Evolutionary conservation across 1,139 yeast species (phyloP).

Genomic region (Diutina catenulata): DNA sequence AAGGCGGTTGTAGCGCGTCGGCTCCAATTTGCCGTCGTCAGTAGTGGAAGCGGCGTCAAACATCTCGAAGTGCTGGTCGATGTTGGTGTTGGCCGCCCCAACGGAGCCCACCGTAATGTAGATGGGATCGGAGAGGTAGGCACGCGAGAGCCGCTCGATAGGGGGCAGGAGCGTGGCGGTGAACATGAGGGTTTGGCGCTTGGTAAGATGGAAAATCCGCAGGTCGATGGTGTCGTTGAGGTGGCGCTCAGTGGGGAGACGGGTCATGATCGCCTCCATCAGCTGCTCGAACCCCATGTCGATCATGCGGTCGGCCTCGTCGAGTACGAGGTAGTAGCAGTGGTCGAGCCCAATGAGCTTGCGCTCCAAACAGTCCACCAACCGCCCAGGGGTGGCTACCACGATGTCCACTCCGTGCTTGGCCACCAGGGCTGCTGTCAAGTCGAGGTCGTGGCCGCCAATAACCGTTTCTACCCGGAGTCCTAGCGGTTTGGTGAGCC

Average conservation of each 20-base stretch:
- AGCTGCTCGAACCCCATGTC: slow-evolving; percentile 90
- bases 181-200: slow-evolving; percentile 63
- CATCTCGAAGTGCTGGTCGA: slow-evolving; percentile 58
- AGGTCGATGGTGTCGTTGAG: slow-evolving; percentile 8
- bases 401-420: slow-evolving; percentile 47
- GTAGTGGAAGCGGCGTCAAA: slow-evolving; percentile 11
- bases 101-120: background rate
- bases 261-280: slow-evolving; percentile 43
- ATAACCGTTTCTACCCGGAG: slow-evolving; percentile 57
- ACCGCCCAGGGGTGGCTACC: slow-evolving; percentile 90
- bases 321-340: slow-evolving; percentile 65
- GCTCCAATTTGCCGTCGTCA: slow-evolving; percentile 14
- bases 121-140: slow-evolving; percentile 47
- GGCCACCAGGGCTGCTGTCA: background rate
- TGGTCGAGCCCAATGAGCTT: slow-evolving; percentile 47
- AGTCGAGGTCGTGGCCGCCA: slow-evolving; percentile 56
- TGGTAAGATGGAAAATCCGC: slow-evolving; percentile 17
- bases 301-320: slow-evolving; percentile 93
- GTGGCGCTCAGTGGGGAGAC: slow-evolving; percentile 26
- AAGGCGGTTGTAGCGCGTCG: slow-evolving; percentile 15
- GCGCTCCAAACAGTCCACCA: slow-evolving; percentile 69
- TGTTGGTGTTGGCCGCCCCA: slow-evolving; percentile 17
- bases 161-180: slow-evolving; percentile 85
- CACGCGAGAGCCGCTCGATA: slow-evolving; percentile 53
- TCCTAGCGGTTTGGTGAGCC: slow-evolving; percentile 30